Conservation (phyloP, 1,284 basidiomycete species). For the Microbotryum saponariae region DNA sequence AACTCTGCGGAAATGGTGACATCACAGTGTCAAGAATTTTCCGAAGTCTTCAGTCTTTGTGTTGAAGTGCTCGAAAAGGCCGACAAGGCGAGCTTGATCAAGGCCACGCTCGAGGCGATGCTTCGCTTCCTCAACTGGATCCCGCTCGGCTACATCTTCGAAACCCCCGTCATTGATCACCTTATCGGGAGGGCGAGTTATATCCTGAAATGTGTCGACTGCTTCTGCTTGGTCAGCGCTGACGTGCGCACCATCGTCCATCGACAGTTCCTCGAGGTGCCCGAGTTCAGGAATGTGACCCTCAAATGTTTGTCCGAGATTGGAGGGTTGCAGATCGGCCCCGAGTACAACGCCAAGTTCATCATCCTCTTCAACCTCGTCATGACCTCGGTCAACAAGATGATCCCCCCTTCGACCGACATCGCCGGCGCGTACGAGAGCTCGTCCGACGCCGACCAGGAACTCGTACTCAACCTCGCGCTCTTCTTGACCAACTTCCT, state of each 20-base stretch:
- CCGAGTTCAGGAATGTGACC: constrained; percentile 95
- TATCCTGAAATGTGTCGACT: not conserved
- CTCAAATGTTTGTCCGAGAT: constrained; percentile 98
- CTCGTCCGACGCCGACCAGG: constrained; percentile 87
- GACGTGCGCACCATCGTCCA: not conserved
- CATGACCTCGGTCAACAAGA: constrained; percentile 92
- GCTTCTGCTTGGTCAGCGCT: not conserved
- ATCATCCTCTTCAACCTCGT: constrained; percentile 93
- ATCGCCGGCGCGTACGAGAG: constrained; percentile 87
- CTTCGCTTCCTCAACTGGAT: constrained; percentile 99
- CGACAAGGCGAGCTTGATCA: constrained; percentile 92
- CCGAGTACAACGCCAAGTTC: constrained; percentile 97
- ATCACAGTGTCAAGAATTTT: constrained; percentile 76
- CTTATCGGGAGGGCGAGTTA: constrained; percentile 72
- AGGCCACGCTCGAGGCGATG: constrained; percentile 89
- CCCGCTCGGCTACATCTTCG: constrained; percentile 96
- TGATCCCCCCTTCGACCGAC: constrained; percentile 93
- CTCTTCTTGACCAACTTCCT: constrained; percentile 97
- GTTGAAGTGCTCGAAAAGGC: constrained; percentile 95
- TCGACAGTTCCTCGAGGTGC: constrained; percentile 82
- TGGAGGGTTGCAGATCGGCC: constrained; percentile 80
- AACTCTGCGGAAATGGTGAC: not conserved
- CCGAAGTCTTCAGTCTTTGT: constrained; percentile 91
- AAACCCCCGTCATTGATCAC: constrained; percentile 94
- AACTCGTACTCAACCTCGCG: constrained; percentile 93